Evolutionary conservation across 495 filamentous ascomycete genomes (phyloP), one percentile per base, ranked within the genome.

Genomic region (Immersiella caudata): DNA sequence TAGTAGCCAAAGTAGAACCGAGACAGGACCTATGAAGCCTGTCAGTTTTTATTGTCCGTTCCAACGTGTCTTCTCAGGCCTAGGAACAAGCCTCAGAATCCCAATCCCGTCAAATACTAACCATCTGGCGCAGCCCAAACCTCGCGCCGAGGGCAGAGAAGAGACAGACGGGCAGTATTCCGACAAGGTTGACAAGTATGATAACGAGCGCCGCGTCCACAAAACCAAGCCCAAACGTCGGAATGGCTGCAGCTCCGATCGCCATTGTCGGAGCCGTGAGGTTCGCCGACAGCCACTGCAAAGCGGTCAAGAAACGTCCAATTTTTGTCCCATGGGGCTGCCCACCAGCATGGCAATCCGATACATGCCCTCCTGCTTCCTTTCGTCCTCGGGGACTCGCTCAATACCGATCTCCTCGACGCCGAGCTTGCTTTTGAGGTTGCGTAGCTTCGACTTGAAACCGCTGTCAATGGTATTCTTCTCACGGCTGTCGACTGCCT

Each of bases 241-340:
- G 83, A 40, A 87, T 80, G n/a, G 83, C 88, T 6, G 94, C 82
- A 2, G 89, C 88, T 62, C 91, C 92, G 67, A 96, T 88, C 35
- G 91, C 91, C 71, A 96, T 94, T 16, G 91, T 89, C 46, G 88
- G 89, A 56, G 93, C 88, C 60, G 92, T 90, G 89, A 94, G 90
- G 78, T 94, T 94, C 67, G 90, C 89, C 0, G 91, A 89, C 60
- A 93, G 76, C 92, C 92, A 94, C 92, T 93, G 73, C 18, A 35
- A n/a, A 11, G 16, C n/a, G 14, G 16, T 5, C 18, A 29, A 14
- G 62, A 62, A 55, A 5, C 52, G 52, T 3, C 20, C 52, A 55
- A 55, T 2, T 24, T 58, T 8, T 68, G 57, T 20, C 24, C 29
- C 3, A 20, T 33, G 9, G 20, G 14, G 24, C 16, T 14, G 24